Base-by-base conservation (phyloP, 805 yeast species). In the Tetrapisispora fleetii region DNA sequence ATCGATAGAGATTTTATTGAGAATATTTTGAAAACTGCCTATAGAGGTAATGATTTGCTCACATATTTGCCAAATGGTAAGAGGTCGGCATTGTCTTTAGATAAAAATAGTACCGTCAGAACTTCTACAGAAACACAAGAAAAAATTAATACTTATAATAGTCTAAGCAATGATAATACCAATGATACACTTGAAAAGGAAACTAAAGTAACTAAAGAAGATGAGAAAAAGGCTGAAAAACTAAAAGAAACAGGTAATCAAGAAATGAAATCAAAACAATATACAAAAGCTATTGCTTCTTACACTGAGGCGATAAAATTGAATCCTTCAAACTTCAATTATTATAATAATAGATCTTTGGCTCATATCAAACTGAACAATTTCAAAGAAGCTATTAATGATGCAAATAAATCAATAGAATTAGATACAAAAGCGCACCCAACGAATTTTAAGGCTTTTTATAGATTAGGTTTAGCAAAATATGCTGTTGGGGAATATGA, bases 321-420 rank as follows among this genome's bases (percentile, higher is more conserved):
- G 51, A 74, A 80, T 54, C 79, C 87, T 45, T 63, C 72, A 21
- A 88, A 87, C 64, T 87, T 87, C n/a, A 85, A 90, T 18, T 91
- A 81, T 67, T 77, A 77, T 52, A 87, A 97, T 28, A 91, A 91
- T 70, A 80, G 98, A 62, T 96, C 99, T 10, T 97, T 98, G 37
- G 97, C 97, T 1, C 80, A 85, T 67, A 83, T 95, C 5, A 85
- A 95, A 6, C 59, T 76, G 27, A 75, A 78, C 52, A 72, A 86
- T 50, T 89, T 84, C 61, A 81, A 78, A 16, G 69, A 75, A 52
- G 97, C 99, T 1, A 77, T 84, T 35, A 71, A 71, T 40, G 99
- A 91, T 64, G 96, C 97, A 21, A 75, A 83, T 57, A 71, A 71
- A 47, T 95, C 97, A 39, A 80, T 87, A 48, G 75, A 76, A 50